Base-by-base conservation (phyloP, 345 rosid genomes). In the Anastatica hierochuntica region DNA sequence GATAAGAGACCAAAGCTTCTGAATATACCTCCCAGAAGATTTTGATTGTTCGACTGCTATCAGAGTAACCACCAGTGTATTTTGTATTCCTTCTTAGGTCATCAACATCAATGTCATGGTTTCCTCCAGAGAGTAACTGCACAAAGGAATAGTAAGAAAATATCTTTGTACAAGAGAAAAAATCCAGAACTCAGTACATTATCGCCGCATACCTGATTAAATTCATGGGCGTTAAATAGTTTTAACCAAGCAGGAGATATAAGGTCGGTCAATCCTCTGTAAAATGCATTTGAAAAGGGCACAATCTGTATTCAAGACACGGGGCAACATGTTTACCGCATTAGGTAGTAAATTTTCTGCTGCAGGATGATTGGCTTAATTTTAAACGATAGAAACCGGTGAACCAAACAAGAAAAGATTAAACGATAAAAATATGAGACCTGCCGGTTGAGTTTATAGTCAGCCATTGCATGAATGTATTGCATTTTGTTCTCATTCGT, bases 1-100 rank as follows among this genome's bases (percentile, higher is more conserved):
- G 58, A 24, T 24, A 56, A 51, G 38, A 63, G 18, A 20, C 49
- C 46, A 53, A 8, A 14, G 47, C 13, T 20, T 47, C 49, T 15
- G 40, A 29, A n/a, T n/a, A n/a, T 79, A 92, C 98, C 98, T 92
- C 98, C 96, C 98, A 92, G 33, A 92, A 92, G 43, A 79, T 76
- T 68, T 84, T 90, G 62, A 90, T 66, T 0, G 94, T 78, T 57
- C 94, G 78, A 67, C 90, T 90, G 73, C 90, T 85, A 63, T 81
- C 96, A 12, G 76, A 58, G 75, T 90, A 90, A 64, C 98, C 96
- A 57, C 96, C 96, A 40, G 95, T 77, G 74, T 90, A 84, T 63
- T 77, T 78, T 23, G 98, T 83, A 73, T 84, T 78, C 34, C 41
- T 79, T 70, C 81, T 77, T 50, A 90, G 60, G 68, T 90, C 98